Percentiles rank a stretch among this genome's conserved stretches.
These are phyloP conservation scores for Paramecium primaurelia DNA, from an alignment of 73 alveolate genomes.

Conservation along the genomic window DNA sequence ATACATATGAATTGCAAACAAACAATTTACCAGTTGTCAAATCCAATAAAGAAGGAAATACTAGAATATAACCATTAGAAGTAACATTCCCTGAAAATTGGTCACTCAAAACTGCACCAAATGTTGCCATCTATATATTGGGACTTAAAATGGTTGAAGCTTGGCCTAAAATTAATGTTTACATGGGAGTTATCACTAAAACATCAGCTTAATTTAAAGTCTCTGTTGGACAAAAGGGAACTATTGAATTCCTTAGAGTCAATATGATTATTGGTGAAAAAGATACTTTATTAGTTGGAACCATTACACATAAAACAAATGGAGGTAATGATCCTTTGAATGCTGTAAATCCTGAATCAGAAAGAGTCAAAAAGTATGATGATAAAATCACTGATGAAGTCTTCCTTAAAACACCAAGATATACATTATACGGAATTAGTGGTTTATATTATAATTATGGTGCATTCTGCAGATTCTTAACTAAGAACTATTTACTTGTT, in stretches of 20 bases:
- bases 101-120: neutral
- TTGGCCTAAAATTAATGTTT: neutral
- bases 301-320: neutral
- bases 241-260: neutral
- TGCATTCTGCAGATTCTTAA: neutral
- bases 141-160: neutral
- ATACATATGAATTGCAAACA: neutral
- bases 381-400: neutral
- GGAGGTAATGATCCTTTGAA: neutral
- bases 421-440: conserved; percentile 6
- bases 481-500: neutral
- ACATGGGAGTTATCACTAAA: neutral
- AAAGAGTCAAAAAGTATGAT: neutral
- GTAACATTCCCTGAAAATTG: conserved; percentile 1
- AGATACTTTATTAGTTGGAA: neutral
- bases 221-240: neutral
- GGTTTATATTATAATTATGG: neutral
- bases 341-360: neutral
- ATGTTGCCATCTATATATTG: neutral
- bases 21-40: neutral
- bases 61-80: neutral
- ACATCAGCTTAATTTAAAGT: neutral
- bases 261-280: neutral
- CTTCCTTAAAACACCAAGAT: conserved; percentile 1
- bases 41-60: neutral